A percentile compares a stretch with the other conserved stretches of the same genome.
These are phyloP conservation scores for Macrotyloma uniflorum DNA, from an alignment of 306 rosid genomes.

Conservation along the genomic window DNA sequence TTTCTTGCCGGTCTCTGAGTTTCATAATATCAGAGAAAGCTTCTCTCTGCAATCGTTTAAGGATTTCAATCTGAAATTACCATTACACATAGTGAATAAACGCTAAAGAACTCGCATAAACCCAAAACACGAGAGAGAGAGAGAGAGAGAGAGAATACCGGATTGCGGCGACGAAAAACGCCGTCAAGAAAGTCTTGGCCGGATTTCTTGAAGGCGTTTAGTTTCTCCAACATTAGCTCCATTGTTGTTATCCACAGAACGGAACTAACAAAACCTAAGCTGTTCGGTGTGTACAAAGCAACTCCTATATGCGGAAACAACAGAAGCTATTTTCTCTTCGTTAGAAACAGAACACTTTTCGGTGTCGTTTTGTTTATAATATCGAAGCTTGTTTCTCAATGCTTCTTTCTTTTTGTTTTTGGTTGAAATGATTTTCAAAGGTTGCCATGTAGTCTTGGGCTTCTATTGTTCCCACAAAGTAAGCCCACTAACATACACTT, in stretches of 20 bases:
- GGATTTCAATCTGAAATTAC: constrained; percentile 72
- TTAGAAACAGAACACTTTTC: too few species aligned
- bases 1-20: constrained; percentile 91
- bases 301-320: neutral
- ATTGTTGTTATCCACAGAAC: constrained; percentile 33
- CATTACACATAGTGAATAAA: constrained; percentile 1
- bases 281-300: neutral
- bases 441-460: too few species aligned
- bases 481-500: too few species aligned
- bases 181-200: constrained; percentile 54
- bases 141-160: constrained; percentile 56
- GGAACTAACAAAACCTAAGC: neutral
- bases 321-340: too few species aligned
- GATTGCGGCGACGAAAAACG: constrained; percentile 60
- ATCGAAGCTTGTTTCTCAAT: too few species aligned
- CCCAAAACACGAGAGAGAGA: neutral
- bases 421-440: too few species aligned
- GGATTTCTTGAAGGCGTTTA: constrained; percentile 53
- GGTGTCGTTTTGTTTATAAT: too few species aligned
- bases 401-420: too few species aligned
- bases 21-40: constrained; percentile 86
- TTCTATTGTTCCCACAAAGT: too few species aligned
- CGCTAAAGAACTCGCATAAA: neutral
- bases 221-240: constrained; percentile 58
- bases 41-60: constrained; percentile 90